Evolutionary conservation across 2,329 filamentous ascomycete species (phyloP).

Genomic region (Capronia epimyces): DNA sequence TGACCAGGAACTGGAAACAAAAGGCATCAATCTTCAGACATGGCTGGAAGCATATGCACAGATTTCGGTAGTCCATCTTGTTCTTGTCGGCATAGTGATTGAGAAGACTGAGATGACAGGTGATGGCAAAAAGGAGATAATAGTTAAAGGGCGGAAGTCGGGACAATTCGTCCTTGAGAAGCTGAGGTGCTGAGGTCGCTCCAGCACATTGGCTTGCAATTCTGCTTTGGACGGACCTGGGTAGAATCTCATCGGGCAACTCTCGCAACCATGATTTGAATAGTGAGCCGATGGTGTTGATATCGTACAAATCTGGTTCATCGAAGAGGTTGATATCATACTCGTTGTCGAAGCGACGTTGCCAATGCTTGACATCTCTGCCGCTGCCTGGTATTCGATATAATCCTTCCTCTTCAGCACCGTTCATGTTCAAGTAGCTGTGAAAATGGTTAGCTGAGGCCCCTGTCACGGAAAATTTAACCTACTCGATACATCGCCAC

Average conservation of each 20-base stretch:
- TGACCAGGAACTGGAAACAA: slow-evolving; percentile 91
- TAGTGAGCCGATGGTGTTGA: slow-evolving; percentile 93
- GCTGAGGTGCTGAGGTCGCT: slow-evolving; percentile 71
- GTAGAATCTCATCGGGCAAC: slow-evolving; percentile 89
- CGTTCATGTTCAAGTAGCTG: slow-evolving; percentile 86
- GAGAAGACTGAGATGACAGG: slow-evolving; percentile 86
- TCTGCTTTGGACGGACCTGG: slow-evolving; percentile 72
- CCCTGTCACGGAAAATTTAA: slow-evolving; percentile 19
- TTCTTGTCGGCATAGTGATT: slow-evolving; percentile 91
- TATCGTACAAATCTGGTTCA: slow-evolving; percentile 82
- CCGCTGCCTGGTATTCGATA: slow-evolving; percentile 90
- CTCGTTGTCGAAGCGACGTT: slow-evolving; percentile 80
- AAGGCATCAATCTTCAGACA: slow-evolving; percentile 95
- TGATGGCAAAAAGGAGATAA: slow-evolving; percentile 94
- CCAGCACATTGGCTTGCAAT: slow-evolving; percentile 75
- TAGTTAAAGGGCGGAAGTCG: slow-evolving; percentile 96
- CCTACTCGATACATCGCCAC: slow-evolving; percentile 85
- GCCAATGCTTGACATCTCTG: slow-evolving; percentile 87
- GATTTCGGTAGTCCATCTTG: slow-evolving; percentile 95
- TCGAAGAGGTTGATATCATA: slow-evolving; percentile 85
- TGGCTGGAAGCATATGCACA: slow-evolving; percentile 95
- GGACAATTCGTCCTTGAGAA: slow-evolving; percentile 85
- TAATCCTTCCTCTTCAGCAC: slow-evolving; percentile 85
- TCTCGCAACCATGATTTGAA: slow-evolving; percentile 94
- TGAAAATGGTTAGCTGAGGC: slow-evolving; percentile 9